Evolutionary conservation across 805 yeast genomes (phyloP), one percentile per base, ranked within the genome.

Genomic region (Saccharomycopsis fermentans): DNA sequence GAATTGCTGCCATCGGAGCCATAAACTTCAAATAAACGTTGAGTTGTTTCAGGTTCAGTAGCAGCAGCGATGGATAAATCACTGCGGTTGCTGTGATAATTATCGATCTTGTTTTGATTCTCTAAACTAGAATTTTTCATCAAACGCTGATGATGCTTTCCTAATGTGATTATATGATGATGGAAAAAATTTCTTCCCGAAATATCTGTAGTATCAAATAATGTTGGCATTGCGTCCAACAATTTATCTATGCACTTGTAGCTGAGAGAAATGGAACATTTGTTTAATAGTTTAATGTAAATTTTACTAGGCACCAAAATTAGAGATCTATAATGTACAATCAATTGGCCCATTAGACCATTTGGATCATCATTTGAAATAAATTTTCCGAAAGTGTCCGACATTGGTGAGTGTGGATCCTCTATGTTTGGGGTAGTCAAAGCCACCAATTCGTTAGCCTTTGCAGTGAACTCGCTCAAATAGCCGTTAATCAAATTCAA

Each of bases 131-230:
- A 52, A 51, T 63, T 55, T 65, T 52, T 68, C 67, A 55, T 68
- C 53, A 35, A 32, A 56, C 21, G 54, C 58, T 9, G 47, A 26
- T 56, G 50, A 43, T 81, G 81, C 65, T 89, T 83, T 4, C 96
- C 96, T 58, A 87, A 76, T 8, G 86, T 80, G 58, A 91, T 83
- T 26, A 91, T 82, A 65, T 84, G 86, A 63, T 88, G 89, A 69
- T 91, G 98, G 65, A 91, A 80, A 66, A 91, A 84, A 68, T 87
- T 91, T 64, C 97, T 78, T 17, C 88, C 88, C 58, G 86, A 83
- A 51, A 91, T 81, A 65, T 90, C 97, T 6, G 82, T 73, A 0
- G 83, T 75, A 64, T 88, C 94, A 52, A 79, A 74, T 26, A 84
- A 69, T 12, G 77, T 74, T 8, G 81, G 80, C 48, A 83, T 75